Base-by-base conservation (phyloP, 176 grass and related monocot species). In the Carex cristatella region DNA sequence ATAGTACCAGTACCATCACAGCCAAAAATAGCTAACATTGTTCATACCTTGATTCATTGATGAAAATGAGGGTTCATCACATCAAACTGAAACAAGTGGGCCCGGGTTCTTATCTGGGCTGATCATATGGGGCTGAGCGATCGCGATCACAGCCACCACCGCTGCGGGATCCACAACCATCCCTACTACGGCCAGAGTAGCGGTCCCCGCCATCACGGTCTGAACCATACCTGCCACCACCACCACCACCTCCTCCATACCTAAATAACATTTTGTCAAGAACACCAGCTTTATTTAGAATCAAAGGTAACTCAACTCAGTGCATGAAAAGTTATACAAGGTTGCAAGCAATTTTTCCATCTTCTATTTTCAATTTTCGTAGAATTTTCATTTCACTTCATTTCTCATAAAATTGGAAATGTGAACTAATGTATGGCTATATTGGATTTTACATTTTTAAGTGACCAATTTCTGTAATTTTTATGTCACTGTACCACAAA, bases 81-180 rank as follows among this genome's bases (percentile, higher is more conserved):
- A 82, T 67, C 81, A 68, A 65, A 65, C 42, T 53, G 65, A 35
- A 15, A 67, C 49, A 67, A 66, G 16, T 2, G 3, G 2, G 33
- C 32, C 53, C 51, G 18, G 2, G 7, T 14, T 2, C 51, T 57
- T 79, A 79, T 72, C 69, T 53, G 23, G 76, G 77, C 44, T 67
- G 85, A 92, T 86, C 88, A 66, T 94, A 94, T 28, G 92, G 92
- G 54, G 90, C 90, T 44, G 92, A 92, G 65, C 92, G 79, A 83
- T 94, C 88, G 85, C 88, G 84, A 28, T 78, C 74, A 49, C 89
- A 85, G 16, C 91, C 92, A 2, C 89, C 89, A 0, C 92, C 81
- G 2, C 85, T 46, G 6, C 90, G 57, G 23, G 80, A 11, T 0
- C 81, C 62, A 7, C 90, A 88, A 44, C 90, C 86, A 86, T 92